Conservation (phyloP, 176 grass and related monocot genomes). For the sorghum (Sorghum bicolor) region Sorghum_bicolor_NCBIv3 NC_012878.2:47411501-47412000, state of each 20-base stretch:
- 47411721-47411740: constrained; percentile 98
- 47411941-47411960: no score
- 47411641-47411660: constrained; percentile 8
- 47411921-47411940: no score
- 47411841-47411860: no score
- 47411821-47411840: not conserved
- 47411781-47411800: constrained; percentile 98
- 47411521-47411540: constrained; percentile 90
- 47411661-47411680: constrained; percentile 27
- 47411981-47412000: not conserved
- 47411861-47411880: no score
- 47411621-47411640: no score
- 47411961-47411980: not conserved
- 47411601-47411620: constrained; percentile 23
- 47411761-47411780: constrained; percentile 85
- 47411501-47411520: constrained; percentile 34
- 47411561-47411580: constrained; percentile 96
- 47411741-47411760: constrained; percentile 70
- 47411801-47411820: constrained; percentile 65
- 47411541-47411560: constrained; percentile 51
- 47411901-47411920: no score
- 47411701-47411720: constrained; percentile 87
- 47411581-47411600: constrained; percentile 88
- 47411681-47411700: constrained; percentile 68
- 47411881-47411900: no score